These are phyloP conservation scores for Metschnikowia hibisci DNA, from an alignment of 805 yeast species.

Conservation along the genomic window DNA sequence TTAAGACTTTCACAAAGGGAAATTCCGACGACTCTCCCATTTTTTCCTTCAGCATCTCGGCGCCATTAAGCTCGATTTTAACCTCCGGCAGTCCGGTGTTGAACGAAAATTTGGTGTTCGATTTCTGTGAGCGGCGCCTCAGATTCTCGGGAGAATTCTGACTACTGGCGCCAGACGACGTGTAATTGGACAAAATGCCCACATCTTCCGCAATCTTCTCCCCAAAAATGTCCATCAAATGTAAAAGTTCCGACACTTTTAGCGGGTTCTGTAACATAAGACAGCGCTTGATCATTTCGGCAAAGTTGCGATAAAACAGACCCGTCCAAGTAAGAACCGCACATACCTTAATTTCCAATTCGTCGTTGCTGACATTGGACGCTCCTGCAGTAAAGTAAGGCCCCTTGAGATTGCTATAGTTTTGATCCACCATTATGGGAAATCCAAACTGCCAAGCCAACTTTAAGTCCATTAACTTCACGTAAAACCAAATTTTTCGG, in stretches of 20 bases:
- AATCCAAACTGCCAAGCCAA: slow-evolving; percentile 32
- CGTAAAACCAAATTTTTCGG: slow-evolving; percentile 19
- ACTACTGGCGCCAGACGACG: not conserved
- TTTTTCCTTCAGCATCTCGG: slow-evolving; percentile 3
- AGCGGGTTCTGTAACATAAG: slow-evolving; percentile 39
- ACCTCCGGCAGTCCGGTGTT: slow-evolving; percentile 4
- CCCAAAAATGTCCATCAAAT: slow-evolving; percentile 9
- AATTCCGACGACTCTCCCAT: not conserved
- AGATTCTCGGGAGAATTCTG: not conserved
- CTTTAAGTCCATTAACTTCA: slow-evolving; percentile 34
- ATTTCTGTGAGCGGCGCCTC: not conserved
- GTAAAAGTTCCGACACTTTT: slow-evolving; percentile 34
- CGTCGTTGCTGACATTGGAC: slow-evolving; percentile 31
- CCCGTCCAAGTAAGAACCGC: slow-evolving; percentile 1
- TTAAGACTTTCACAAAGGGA: slow-evolving; percentile 16
- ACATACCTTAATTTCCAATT: slow-evolving; percentile 33
- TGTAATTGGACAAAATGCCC: slow-evolving; percentile 5
- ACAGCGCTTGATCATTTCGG: slow-evolving; percentile 31
- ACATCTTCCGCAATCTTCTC: slow-evolving; percentile 3
- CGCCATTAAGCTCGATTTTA: slow-evolving; percentile 1
- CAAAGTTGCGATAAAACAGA: slow-evolving; percentile 24
- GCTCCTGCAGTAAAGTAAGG: slow-evolving; percentile 35
- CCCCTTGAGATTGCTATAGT: slow-evolving; percentile 25
- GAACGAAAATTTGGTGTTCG: not conserved
- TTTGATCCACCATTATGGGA: slow-evolving; percentile 30